phyloP scores from a whole-genome alignment of 1,284 basidiomycete genomes.

The Pisolithus thermaeus region DNA sequence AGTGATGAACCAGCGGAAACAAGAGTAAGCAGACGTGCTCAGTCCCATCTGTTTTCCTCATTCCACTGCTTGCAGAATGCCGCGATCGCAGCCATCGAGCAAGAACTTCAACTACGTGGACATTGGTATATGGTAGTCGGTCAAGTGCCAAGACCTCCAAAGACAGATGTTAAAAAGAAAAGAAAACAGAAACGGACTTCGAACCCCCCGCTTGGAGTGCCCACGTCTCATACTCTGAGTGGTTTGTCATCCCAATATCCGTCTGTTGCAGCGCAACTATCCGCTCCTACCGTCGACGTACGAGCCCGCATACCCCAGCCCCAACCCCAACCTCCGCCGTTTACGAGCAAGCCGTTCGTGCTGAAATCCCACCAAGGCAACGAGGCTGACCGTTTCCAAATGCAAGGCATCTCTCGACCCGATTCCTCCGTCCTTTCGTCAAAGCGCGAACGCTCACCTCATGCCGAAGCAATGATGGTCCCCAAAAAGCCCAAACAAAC shows the following conservation, averaged over 20 bases:
- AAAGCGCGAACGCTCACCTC: constrained; percentile 35
- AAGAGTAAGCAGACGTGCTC: constrained; percentile 37
- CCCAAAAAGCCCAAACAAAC: constrained; percentile 36
- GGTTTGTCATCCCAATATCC: neutral
- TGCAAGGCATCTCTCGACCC: neutral
- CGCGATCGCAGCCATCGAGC: constrained; percentile 63
- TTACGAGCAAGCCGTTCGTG: too few relatives aligned
- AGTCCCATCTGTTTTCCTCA: constrained; percentile 2
- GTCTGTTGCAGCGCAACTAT: neutral
- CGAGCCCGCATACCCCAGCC: neutral
- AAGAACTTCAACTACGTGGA: constrained; percentile 49
- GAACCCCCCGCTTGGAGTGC: neutral
- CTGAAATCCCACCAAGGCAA: too few relatives aligned
- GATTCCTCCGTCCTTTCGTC: constrained; percentile 18
- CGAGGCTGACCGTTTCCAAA: constrained; percentile 1
- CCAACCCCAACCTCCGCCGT: neutral
- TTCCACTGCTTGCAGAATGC: constrained; percentile 38
- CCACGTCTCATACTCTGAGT: too few relatives aligned
- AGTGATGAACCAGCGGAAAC: constrained; percentile 60
- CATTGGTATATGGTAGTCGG: constrained; percentile 49
- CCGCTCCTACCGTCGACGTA: neutral
- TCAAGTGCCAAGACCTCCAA: constrained; percentile 54
- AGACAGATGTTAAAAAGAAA: neutral
- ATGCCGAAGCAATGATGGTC: constrained; percentile 12
- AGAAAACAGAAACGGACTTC: constrained; percentile 1